Evolutionary conservation across 2,329 filamentous ascomycete genomes (phyloP).

Genomic region (Penicillium sp.): DNA sequence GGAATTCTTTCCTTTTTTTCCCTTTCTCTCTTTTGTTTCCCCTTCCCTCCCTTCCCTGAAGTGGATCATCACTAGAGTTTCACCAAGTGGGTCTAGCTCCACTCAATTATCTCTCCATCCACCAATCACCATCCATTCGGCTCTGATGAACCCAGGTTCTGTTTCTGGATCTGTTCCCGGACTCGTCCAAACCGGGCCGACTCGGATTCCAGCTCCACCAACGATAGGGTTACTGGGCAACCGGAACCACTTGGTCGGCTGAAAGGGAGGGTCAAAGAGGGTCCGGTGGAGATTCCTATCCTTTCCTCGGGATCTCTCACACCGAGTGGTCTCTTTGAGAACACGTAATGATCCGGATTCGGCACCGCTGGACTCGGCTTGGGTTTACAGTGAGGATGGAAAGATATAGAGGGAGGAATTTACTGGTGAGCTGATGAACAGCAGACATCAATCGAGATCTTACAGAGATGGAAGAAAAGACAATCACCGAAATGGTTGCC

Average conservation of each 20-base stretch:
- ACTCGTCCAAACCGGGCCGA: slow-evolving; percentile 24
- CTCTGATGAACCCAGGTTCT: slow-evolving; percentile 5
- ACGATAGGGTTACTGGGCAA: slow-evolving; percentile 21
- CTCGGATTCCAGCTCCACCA: slow-evolving; percentile 25
- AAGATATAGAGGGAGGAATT: slow-evolving; percentile 5
- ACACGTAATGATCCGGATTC: slow-evolving; percentile 17
- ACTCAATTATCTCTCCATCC: slow-evolving; percentile 1
- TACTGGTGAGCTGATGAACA: background rate
- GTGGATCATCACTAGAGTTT: slow-evolving; percentile 23
- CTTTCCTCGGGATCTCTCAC: slow-evolving; percentile 19
- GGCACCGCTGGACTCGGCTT: slow-evolving; percentile 1
- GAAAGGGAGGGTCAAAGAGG: slow-evolving; percentile 14
- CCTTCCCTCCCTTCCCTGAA: slow-evolving; percentile 15
- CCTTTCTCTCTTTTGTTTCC: background rate
- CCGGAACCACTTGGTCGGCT: too few relatives aligned
- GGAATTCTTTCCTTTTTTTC: too few relatives aligned
- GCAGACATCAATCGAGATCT: too few relatives aligned
- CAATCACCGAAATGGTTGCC: too few relatives aligned
- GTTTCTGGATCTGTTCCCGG: slow-evolving; percentile 21
- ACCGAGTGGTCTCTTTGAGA: slow-evolving; percentile 22
- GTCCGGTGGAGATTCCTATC: slow-evolving; percentile 8
- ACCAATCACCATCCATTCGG: slow-evolving; percentile 17
- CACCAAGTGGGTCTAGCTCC: slow-evolving; percentile 13
- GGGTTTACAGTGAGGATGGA: background rate
- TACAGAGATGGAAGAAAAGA: too few relatives aligned